These are phyloP conservation scores for Chalciporus sphaerocephalus DNA, from an alignment of 768 basidiomycete species.

Conservation along the genomic window DNA sequence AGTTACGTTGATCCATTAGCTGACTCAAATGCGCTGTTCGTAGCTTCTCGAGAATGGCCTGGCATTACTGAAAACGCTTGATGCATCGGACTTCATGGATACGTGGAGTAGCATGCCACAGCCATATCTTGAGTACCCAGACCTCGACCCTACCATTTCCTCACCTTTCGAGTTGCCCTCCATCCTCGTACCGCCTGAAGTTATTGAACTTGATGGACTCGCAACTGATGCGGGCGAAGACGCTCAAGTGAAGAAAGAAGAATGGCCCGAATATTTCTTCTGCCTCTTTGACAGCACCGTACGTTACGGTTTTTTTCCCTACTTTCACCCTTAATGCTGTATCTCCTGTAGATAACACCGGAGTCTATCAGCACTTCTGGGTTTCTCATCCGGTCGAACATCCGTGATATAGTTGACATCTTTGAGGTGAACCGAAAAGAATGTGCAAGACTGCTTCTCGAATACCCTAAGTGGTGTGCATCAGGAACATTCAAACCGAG, in stretches of 20 bases:
- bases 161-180: slow-evolving; percentile 66
- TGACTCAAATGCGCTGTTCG: slow-evolving; percentile 2
- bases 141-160: slow-evolving; percentile 36
- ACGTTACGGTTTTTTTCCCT: slow-evolving; percentile 8
- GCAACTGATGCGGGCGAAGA: slow-evolving; percentile 68
- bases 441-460: slow-evolving; percentile 79
- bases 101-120: slow-evolving; percentile 55
- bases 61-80: slow-evolving; percentile 55
- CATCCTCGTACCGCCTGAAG: slow-evolving; percentile 83
- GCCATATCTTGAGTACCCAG: slow-evolving; percentile 53
- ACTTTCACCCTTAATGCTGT: background rate
- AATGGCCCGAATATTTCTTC: slow-evolving; percentile 73
- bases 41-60: slow-evolving; percentile 78
- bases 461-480: slow-evolving; percentile 80
- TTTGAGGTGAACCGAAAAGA: slow-evolving; percentile 97
- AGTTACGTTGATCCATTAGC: background rate
- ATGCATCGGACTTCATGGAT: slow-evolving; percentile 56
- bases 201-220: slow-evolving; percentile 73
- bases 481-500: slow-evolving; percentile 82
- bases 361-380: slow-evolving; percentile 70
- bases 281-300: slow-evolving; percentile 62
- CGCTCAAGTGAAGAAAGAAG: slow-evolving; percentile 71
- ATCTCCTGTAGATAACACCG: slow-evolving; percentile 59
- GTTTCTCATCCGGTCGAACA: slow-evolving; percentile 69
- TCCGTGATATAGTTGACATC: slow-evolving; percentile 78